Evolutionary conservation across 352 stramenopile species (phyloP).

Genomic region (Phytophthora macrochlamydospora): DNA sequence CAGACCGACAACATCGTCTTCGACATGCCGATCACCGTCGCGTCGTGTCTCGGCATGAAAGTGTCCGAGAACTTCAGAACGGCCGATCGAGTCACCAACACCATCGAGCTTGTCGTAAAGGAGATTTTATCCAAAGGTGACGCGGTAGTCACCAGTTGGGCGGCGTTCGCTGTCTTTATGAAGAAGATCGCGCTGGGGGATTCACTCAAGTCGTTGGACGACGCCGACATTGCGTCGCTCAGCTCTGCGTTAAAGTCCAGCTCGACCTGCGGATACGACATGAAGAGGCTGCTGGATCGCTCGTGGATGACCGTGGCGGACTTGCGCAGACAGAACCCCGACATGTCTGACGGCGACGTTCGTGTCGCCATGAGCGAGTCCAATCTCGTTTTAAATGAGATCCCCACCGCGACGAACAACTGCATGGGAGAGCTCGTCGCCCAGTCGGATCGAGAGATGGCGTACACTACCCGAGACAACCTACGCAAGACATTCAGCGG

Average conservation of each 20-base stretch:
- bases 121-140: conserved; percentile 32
- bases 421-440: conserved; percentile 33
- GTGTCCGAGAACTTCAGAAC: conserved; percentile 27
- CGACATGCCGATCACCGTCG: conserved; percentile 45
- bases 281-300: conserved; percentile 25
- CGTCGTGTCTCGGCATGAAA: conserved; percentile 30
- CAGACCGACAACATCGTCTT: conserved; percentile 43
- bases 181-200: conserved; percentile 22
- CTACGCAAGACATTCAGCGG: conserved; percentile 48
- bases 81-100: conserved; percentile 31
- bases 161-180: conserved; percentile 11
- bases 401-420: conserved; percentile 42
- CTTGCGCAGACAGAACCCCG: conserved; percentile 12
- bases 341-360: conserved; percentile 23
- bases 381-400: conserved; percentile 44
- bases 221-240: conserved; percentile 20
- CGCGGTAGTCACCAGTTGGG: conserved; percentile 26
- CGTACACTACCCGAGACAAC: conserved; percentile 36
- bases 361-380: conserved; percentile 31
- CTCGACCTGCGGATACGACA: conserved; percentile 25
- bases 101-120: conserved; percentile 30
- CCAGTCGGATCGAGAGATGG: conserved; percentile 5
- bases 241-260: conserved; percentile 19
- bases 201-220: conserved; percentile 15
- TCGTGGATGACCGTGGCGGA: conserved; percentile 25